These are phyloP conservation scores for Tuber brumale DNA, from an alignment of 495 filamentous ascomycete species.

Conservation along the genomic window DNA sequence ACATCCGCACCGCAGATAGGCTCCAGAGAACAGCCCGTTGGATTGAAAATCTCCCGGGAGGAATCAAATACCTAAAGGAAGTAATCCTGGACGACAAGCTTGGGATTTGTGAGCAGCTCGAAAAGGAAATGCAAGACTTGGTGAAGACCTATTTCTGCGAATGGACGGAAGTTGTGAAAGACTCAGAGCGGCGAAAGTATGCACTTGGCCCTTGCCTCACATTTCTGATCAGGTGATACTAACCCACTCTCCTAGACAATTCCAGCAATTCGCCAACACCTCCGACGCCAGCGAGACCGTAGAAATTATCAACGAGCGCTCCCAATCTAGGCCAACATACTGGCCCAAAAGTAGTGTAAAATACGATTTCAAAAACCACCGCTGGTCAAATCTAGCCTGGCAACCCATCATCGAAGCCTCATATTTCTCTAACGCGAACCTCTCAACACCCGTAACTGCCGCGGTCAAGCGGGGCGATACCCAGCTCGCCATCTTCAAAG, in stretches of 20 bases:
- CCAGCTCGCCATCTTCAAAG: constrained; percentile 84
- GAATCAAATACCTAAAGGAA: constrained; percentile 73
- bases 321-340: constrained; percentile 69
- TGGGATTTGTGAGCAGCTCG: constrained; percentile 78
- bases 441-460: constrained; percentile 61
- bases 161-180: constrained; percentile 78
- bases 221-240: background rate
- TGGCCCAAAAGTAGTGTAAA: constrained; percentile 65
- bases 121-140: constrained; percentile 82
- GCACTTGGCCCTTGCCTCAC: background rate
- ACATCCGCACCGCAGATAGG: constrained; percentile 93
- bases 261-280: constrained; percentile 87
- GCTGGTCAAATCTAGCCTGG: constrained; percentile 73
- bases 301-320: constrained; percentile 67
- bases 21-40: constrained; percentile 89
- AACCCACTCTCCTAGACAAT: constrained; percentile 45
- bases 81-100: constrained; percentile 86
- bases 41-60: constrained; percentile 82
- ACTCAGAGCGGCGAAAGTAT: constrained; percentile 57
- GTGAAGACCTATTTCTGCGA: constrained; percentile 91
- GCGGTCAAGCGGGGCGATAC: constrained; percentile 84
- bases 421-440: constrained; percentile 62
- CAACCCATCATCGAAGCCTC: constrained; percentile 71
- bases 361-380: constrained; percentile 66
- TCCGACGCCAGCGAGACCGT: constrained; percentile 60